phyloP scores from a whole-genome alignment of 176 grass and related monocot species.

The Zizania latifolia region DNA sequence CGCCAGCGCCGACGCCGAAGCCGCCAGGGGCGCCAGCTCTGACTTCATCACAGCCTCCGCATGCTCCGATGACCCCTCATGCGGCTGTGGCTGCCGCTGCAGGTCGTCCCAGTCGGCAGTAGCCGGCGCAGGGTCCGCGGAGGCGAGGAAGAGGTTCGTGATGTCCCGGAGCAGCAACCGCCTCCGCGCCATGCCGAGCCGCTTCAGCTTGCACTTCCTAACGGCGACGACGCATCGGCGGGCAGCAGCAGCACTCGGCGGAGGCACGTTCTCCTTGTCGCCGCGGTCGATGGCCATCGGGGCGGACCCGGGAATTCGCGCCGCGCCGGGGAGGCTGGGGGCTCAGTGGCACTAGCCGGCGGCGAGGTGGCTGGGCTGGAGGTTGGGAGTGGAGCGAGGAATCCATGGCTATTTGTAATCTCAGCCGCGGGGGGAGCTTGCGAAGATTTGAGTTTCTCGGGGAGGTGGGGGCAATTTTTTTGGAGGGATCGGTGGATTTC shows the following conservation, averaged over 20 bases:
- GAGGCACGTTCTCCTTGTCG: conserved; percentile 28
- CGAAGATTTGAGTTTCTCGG: conserved; percentile 26
- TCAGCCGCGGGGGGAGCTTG: not conserved
- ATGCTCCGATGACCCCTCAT: not conserved
- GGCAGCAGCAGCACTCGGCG: not conserved
- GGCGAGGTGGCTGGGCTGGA: not conserved
- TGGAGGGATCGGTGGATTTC: not conserved
- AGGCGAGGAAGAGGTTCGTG: conserved; percentile 25
- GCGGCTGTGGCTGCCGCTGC: not conserved
- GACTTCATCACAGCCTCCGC: too few species aligned
- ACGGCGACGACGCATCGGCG: not conserved
- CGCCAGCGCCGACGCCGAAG: not conserved
- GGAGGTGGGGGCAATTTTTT: not conserved
- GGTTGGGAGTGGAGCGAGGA: not conserved
- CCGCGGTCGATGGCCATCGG: conserved; percentile 6
- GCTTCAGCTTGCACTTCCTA: conserved; percentile 34
- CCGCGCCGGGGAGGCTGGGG: not conserved
- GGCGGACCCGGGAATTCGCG: not conserved
- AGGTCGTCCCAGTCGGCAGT: not conserved
- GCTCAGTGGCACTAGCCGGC: not conserved
- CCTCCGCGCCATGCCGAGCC: not conserved
- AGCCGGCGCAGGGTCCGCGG: not conserved
- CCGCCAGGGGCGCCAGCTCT: too few species aligned
- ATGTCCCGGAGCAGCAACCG: conserved; percentile 39
- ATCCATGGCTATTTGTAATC: conserved; percentile 45